Conservation (phyloP, 1,284 basidiomycete species). For the Farysia itapuensis region DNA sequence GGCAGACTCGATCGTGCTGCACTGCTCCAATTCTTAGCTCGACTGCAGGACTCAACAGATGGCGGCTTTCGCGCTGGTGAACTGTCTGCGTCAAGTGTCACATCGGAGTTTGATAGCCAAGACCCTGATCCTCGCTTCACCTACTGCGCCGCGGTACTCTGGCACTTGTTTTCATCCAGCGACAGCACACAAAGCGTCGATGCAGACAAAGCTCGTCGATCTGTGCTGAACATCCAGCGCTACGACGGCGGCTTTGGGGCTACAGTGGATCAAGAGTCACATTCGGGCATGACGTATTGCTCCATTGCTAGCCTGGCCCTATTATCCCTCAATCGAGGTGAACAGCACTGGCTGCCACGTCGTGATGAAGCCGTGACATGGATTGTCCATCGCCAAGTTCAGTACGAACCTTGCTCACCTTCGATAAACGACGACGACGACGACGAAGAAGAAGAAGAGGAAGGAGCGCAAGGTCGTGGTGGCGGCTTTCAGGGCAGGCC, state of each 20-base stretch:
- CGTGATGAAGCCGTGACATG: constrained; percentile 5
- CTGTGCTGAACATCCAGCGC: constrained; percentile 64
- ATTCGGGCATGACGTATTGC: constrained; percentile 94
- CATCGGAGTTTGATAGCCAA: background rate
- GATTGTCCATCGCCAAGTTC: constrained; percentile 23
- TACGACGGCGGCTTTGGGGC: constrained; percentile 93
- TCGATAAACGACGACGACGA: background rate
- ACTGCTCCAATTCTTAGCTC: constrained; percentile 13
- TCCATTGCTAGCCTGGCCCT: constrained; percentile 76
- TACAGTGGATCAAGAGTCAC: constrained; percentile 76
- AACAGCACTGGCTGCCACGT: background rate
- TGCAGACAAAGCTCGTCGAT: no score
- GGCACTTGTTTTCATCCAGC: no score
- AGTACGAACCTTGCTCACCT: background rate
- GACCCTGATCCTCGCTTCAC: constrained; percentile 78
- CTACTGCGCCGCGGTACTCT: constrained; percentile 86
- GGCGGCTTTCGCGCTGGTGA: constrained; percentile 63
- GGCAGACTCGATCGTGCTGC: constrained; percentile 22
- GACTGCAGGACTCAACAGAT: constrained; percentile 25
- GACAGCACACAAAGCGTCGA: no score
- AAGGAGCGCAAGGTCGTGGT: constrained; percentile 2
- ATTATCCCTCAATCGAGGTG: no score
- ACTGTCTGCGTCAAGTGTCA: constrained; percentile 57
- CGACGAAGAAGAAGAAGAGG: constrained; percentile 6
- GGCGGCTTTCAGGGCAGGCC: constrained; percentile 48